A percentile compares a stretch with the other conserved stretches of the same genome.
These are phyloP conservation scores for Cyclotella baltica DNA, from an alignment of 108 stramenopile genomes.

Conservation along the genomic window DNA sequence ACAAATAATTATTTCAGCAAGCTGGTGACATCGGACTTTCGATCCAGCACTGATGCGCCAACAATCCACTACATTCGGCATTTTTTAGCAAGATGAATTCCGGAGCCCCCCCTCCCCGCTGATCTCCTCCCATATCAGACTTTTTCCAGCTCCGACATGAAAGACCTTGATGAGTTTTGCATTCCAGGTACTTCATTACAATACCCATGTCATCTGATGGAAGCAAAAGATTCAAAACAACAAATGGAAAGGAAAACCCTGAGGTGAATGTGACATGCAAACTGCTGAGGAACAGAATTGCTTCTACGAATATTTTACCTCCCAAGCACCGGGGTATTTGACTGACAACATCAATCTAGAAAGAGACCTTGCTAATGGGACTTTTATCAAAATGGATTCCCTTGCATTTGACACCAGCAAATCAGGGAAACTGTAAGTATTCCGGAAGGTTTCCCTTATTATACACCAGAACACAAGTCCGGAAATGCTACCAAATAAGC, in stretches of 20 bases:
- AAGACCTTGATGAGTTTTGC: background rate
- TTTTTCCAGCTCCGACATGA: background rate
- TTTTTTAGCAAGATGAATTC: conserved; percentile 16
- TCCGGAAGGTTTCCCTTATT: background rate
- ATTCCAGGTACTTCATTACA: conserved; percentile 12
- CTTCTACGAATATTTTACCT: conserved; percentile 26
- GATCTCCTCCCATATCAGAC: conserved; percentile 8
- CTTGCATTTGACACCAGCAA: conserved; percentile 17
- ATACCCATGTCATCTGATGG: conserved; percentile 25
- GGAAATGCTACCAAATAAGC: background rate
- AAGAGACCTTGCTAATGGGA: conserved; percentile 1
- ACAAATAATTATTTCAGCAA: too few relatives aligned
- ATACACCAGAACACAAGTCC: background rate
- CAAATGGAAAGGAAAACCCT: background rate
- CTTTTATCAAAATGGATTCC: background rate
- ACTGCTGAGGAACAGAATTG: conserved; percentile 11
- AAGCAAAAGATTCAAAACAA: conserved; percentile 12
- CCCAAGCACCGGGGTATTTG: conserved; percentile 2
- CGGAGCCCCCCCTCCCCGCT: background rate
- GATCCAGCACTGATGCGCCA: conserved; percentile 9
- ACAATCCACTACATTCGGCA: conserved; percentile 10
- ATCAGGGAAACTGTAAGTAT: conserved; percentile 12
- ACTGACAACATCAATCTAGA: conserved; percentile 15
- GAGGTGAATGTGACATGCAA: background rate
- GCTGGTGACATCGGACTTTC: conserved; percentile 3